Evolutionary conservation across 345 rosid species (phyloP).

Genomic region (Excoecaria agallocha): DNA sequence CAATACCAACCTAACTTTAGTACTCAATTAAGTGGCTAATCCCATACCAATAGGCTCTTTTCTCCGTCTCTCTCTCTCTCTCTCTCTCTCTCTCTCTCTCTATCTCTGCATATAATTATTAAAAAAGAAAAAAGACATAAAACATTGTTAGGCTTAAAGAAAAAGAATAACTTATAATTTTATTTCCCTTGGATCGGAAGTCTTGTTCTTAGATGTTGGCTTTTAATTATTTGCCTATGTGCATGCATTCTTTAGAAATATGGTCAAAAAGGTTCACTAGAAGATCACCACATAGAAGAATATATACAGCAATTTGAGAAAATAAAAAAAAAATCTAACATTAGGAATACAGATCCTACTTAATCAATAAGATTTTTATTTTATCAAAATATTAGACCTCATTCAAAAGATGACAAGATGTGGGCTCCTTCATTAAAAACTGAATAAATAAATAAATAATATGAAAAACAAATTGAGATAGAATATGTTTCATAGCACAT

Average conservation of each 20-base stretch:
- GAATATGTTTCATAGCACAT: slow-evolving; percentile 26
- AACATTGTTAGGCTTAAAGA: no score
- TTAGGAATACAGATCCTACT: slow-evolving; percentile 13
- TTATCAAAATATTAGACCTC: background rate
- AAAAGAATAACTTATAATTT: no score
- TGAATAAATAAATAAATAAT: background rate
- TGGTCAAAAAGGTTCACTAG: background rate
- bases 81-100: no score
- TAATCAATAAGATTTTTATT: background rate
- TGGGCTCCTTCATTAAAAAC: slow-evolving; percentile 5
- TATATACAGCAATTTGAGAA: background rate
- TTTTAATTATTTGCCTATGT: background rate
- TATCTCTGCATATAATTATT: no score
- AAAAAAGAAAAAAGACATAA: no score
- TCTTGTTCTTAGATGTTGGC: background rate
- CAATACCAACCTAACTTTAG: slow-evolving; percentile 25
- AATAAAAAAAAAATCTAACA: background rate
- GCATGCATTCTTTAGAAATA: slow-evolving; percentile 11
- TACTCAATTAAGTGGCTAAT: background rate
- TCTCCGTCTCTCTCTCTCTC: no score
- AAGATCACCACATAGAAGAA: background rate
- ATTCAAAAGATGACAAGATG: slow-evolving; percentile 23
- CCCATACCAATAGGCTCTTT: background rate
- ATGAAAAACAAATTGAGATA: background rate
- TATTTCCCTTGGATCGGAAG: no score